Evolutionary conservation across 2,329 filamentous ascomycete species (phyloP).

Genomic region (Fusarium sp.): DNA sequence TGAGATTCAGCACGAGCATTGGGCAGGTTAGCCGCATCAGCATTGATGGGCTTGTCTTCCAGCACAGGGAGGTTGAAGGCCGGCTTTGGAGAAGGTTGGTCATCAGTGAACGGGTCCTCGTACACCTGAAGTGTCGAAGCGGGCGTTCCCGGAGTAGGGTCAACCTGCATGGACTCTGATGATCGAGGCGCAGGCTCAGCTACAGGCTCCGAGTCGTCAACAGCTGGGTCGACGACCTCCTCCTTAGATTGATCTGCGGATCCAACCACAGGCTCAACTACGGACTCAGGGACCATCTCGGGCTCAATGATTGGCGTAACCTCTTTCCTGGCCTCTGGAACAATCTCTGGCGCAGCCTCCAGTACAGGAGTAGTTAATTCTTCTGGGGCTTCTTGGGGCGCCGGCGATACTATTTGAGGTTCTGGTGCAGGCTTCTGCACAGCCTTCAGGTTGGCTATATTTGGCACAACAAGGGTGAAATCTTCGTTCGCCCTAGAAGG

Average conservation of each 20-base stretch:
- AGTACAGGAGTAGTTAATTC: constrained; percentile 24
- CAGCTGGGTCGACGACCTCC: constrained; percentile 40
- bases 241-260: constrained; percentile 30
- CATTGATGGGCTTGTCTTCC: constrained; percentile 72
- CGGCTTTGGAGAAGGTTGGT: constrained; percentile 62
- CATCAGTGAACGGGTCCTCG: constrained; percentile 70
- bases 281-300: not conserved
- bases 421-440: constrained; percentile 46
- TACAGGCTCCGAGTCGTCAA: constrained; percentile 14
- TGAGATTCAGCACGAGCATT: constrained; percentile 44
- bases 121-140: constrained; percentile 65
- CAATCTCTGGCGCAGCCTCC: constrained; percentile 23
- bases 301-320: not conserved
- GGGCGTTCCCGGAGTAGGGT: constrained; percentile 27
- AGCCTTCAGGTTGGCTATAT: constrained; percentile 55
- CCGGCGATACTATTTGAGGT: constrained; percentile 26
- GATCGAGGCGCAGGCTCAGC: constrained; percentile 25
- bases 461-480: constrained; percentile 66
- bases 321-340: constrained; percentile 18
- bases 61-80: constrained; percentile 65
- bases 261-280: constrained; percentile 50
- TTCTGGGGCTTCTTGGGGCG: constrained; percentile 24
- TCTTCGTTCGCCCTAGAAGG: constrained; percentile 66
- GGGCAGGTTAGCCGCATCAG: constrained; percentile 59
- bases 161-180: constrained; percentile 14